Base-by-base conservation (phyloP, 75 land plant genomes). In the Pinus taeda region DNA sequence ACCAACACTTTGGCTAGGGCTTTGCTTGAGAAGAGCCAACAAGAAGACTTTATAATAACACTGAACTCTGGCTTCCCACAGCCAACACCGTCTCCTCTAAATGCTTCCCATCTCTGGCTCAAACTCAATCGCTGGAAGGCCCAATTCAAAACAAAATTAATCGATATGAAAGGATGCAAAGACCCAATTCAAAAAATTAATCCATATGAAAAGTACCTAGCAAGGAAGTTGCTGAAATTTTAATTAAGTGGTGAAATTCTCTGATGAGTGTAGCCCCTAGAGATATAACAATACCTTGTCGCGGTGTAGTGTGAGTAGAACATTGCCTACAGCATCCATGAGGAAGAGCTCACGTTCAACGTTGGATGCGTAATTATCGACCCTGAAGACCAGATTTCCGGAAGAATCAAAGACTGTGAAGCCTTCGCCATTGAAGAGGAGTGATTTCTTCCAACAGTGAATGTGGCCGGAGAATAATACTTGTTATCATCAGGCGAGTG, bases 391-490 rank as follows among this genome's bases (percentile, higher is more conserved):
- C 11, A 81, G 62, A 59, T 30, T 24, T 29, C 83, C 83, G 75
- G 45, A 36, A 20, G 83, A 71, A 72, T 80, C 79, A 33, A 36
- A 81, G 49, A 81, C 79, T 59, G 83, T 77, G 79, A 76, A 81
- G 21, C 83, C 79, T 1, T 60, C 22, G 71, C 83, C 60, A 24
- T 77, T 57, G 78, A 81, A 72, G 66, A 81, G 67, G 42, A 81
- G 79, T 15, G 79, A 81, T 75, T 73, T 76, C 58, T 78, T 42
- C 83, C 83, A 81, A 81, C 79, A 0, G 83, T 77, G n/a, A 81
- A 75, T 18, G n/a, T 5, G 8, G 49, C 56, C n/a, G 81, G 75
- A 4, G 76, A 61, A 9, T 6, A 39, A 17, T 59, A 4, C 4
- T 61, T 61, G 8, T 61, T 24, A 61, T 26, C 64, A 61, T 61